phyloP scores from a whole-genome alignment of 2,329 filamentous ascomycete genomes.

The Penicillium rolfsii region DNA sequence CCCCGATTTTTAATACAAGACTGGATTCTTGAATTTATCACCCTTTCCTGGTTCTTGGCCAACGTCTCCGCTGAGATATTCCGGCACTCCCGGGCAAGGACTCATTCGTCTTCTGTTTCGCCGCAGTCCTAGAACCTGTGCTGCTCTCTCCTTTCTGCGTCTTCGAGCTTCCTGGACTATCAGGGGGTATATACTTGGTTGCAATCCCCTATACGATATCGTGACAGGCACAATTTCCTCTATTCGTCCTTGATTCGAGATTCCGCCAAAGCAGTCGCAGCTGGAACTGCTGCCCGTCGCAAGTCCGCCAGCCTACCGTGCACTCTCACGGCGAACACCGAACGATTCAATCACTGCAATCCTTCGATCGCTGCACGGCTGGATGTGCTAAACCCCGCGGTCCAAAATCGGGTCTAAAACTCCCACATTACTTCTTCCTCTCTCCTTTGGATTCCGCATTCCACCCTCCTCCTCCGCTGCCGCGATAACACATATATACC shows the following conservation, averaged over 20 bases:
- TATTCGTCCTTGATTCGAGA: background rate
- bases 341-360: too few species aligned
- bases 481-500: background rate
- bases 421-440: background rate
- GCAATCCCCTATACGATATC: background rate
- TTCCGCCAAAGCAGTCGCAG: background rate
- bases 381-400: background rate
- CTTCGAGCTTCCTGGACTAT: background rate
- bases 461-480: background rate
- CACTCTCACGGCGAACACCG: background rate
- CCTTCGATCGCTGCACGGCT: background rate
- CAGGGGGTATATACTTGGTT: background rate
- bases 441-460: background rate
- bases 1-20: background rate
- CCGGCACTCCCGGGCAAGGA: constrained; percentile 7
- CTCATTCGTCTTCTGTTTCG: background rate
- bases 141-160: background rate
- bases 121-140: background rate
- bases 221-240: background rate
- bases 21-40: background rate
- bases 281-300: background rate
- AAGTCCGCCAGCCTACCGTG: background rate
- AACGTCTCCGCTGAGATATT: constrained; percentile 12
- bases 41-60: background rate
- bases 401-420: background rate